Evolutionary conservation across 306 rosid species (phyloP).

Genomic region (Vigna mungo): DNA sequence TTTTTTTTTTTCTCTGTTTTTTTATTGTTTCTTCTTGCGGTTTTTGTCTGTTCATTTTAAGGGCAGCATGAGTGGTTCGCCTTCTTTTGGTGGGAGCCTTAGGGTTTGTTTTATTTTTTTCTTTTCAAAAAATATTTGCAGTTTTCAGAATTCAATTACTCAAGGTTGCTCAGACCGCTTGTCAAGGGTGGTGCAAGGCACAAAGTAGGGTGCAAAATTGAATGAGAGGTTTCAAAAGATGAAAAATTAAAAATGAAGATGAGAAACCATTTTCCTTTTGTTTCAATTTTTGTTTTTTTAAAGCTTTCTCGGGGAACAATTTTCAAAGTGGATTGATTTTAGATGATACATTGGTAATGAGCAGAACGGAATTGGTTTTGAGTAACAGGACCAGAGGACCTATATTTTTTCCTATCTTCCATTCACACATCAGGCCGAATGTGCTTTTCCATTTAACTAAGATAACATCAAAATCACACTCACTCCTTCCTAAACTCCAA

Average conservation of each 20-base stretch:
- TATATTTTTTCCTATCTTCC: too few relatives aligned
- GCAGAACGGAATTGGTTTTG: background rate
- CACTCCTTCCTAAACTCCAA: too few relatives aligned
- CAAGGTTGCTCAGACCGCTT: background rate
- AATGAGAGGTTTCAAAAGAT: background rate
- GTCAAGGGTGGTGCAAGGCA: background rate
- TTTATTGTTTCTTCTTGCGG: constrained; percentile 16
- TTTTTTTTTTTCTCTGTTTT: constrained; percentile 1
- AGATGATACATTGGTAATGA: background rate
- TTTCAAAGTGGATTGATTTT: background rate
- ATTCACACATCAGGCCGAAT: too few relatives aligned
- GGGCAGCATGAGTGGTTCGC: constrained; percentile 21
- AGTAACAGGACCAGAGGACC: too few relatives aligned
- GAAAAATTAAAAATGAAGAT: background rate
- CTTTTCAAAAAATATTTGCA: background rate
- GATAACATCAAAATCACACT: too few relatives aligned
- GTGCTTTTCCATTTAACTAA: too few relatives aligned
- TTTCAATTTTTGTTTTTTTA: background rate
- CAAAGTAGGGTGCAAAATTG: background rate
- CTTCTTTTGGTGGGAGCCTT: background rate
- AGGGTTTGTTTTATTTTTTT: background rate
- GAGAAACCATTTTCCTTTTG: background rate
- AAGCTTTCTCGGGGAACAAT: background rate
- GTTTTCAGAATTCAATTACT: background rate
- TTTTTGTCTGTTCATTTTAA: constrained; percentile 34